Evolutionary conservation across 352 stramenopile genomes (phyloP), one percentile per base, ranked within the genome.

Genomic region (Elongisporangium undulatum): DNA sequence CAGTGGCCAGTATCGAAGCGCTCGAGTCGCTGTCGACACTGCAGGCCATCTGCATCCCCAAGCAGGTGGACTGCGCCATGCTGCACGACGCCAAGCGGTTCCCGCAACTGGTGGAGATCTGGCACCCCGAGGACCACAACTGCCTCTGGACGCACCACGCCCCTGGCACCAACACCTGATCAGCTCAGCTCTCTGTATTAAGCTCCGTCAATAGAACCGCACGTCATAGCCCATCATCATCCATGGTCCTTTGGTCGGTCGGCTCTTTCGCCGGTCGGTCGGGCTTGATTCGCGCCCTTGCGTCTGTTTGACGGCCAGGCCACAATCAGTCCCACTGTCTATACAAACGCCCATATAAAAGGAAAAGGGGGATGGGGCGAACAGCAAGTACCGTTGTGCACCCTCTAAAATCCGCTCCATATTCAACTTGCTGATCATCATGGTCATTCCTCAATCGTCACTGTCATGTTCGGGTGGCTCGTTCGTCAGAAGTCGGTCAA

Each of bases 101-200:
- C 63, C 76, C 74, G 17, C 53, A 61, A 22, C 68, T 89, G 16
- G 68, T 69, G 19, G 57, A 70, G 17, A 78, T 89, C 58, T 89
- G 79, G 79, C 79, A 89, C 48, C 67, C 76, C 16, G 71, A 89
- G 38, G 71, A 76, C 51, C 85, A 82, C 72, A 89, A 84, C 57
- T 89, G 76, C 41, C 69, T 89, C 6, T 85, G 74, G 76, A 87
- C 67, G 51, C 70, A 75, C 60, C 77, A 87, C 63, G 9, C 9
- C n/a, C n/a, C n/a, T n/a, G n/a, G n/a, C n/a, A n/a, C n/a, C n/a
- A n/a, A n/a, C n/a, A n/a, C n/a, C n/a, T n/a, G n/a, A n/a, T n/a
- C n/a, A n/a, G n/a, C n/a, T n/a, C 29, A 52, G 21, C 21, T 3
- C 45, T 22, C 12, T 3, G 12, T 51, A 51, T 3, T 22, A 22